These are phyloP conservation scores for Ceriops decandra DNA, from an alignment of 345 rosid species.

Conservation along the genomic window DNA sequence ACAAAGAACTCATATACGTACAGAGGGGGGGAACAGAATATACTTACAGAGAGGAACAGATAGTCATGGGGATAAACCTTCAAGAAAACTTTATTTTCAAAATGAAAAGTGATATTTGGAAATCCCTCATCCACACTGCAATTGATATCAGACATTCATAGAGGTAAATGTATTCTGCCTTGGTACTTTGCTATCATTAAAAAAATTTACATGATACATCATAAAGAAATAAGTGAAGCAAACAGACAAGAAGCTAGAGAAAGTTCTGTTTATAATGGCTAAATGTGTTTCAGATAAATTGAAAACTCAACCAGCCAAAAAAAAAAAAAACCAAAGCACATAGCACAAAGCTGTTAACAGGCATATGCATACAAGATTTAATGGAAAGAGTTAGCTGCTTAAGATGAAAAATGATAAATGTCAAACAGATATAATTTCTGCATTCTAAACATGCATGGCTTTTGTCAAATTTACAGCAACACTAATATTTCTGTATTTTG, in stretches of 20 bases:
- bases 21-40: conserved; percentile 12
- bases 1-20: not conserved
- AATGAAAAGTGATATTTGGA: conserved; percentile 87
- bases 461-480: not conserved
- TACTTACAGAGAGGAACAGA: conserved; percentile 80
- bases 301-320: not conserved
- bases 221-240: not conserved
- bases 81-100: conserved; percentile 68
- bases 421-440: not conserved
- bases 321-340: not conserved
- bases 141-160: conserved; percentile 13
- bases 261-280: no score
- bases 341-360: no score
- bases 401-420: not conserved
- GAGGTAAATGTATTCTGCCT: conserved; percentile 12
- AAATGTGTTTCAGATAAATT: not conserved
- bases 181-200: not conserved
- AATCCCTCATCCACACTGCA: conserved; percentile 87
- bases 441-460: not conserved
- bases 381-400: not conserved
- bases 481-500: not conserved
- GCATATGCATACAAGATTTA: no score
- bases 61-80: conserved; percentile 90
- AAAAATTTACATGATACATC: not conserved
- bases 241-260: no score